A percentile compares a stretch with the other conserved stretches of the same genome.
Conservation (phyloP, 2,329 filamentous ascomycete species). For the Pseudogymnoascus sp. region DNA sequence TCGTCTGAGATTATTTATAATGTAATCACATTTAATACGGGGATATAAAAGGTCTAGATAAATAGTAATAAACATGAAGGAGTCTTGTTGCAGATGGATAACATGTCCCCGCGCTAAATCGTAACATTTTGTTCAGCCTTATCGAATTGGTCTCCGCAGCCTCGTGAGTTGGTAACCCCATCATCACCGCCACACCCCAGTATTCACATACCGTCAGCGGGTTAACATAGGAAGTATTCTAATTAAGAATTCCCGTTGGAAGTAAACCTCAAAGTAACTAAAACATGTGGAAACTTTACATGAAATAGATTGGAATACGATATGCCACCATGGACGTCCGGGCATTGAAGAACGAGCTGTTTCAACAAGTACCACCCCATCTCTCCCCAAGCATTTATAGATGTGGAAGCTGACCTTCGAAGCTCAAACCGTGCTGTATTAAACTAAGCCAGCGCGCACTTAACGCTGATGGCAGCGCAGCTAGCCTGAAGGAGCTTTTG, state of each 20-base stretch:
- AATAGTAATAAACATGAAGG: neutral
- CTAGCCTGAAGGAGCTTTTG: slow-evolving; percentile 36
- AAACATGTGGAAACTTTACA: slow-evolving; percentile 88
- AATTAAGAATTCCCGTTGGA: slow-evolving; percentile 43
- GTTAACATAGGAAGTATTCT: neutral
- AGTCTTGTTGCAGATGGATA: neutral
- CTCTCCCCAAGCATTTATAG: neutral
- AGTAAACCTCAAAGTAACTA: slow-evolving; percentile 58
- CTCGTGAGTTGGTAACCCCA: neutral
- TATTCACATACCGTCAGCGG: neutral
- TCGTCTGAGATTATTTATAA: neutral
- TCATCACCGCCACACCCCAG: neutral
- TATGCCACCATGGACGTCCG: slow-evolving; percentile 4
- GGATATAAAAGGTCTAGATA: neutral
- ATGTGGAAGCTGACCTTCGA: neutral
- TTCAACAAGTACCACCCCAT: slow-evolving; percentile 9
- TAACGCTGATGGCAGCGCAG: slow-evolving; percentile 36
- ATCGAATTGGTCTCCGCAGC: neutral
- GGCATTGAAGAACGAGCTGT: slow-evolving; percentile 9
- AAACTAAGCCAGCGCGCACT: slow-evolving; percentile 50
- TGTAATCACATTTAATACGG: neutral
- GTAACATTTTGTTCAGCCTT: neutral
- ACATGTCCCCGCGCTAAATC: neutral
- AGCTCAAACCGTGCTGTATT: slow-evolving; percentile 58
- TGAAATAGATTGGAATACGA: slow-evolving; percentile 56